Evolutionary conservation across 768 basidiomycete species (phyloP), one percentile per base, ranked within the genome.

Genomic region (Leucocoprinus sp.): DNA sequence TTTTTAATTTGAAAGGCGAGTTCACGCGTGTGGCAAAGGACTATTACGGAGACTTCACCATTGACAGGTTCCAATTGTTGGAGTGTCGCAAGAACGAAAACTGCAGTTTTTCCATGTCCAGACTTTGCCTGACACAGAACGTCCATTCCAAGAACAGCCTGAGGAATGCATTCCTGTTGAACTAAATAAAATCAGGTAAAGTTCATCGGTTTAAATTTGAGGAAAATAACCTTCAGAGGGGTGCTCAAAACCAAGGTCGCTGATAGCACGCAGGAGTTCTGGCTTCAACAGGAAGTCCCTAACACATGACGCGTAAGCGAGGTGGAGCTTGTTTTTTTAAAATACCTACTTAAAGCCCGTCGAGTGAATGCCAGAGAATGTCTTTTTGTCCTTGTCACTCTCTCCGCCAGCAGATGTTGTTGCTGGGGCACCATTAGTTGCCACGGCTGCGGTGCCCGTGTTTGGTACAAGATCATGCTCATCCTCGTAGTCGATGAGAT

Each of bases 1-100:
- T 99, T 99, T 76, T 95, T 93, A 69, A 99, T 99, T 72, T 99
- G 96, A 74, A 92, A 99, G 42, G 96, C 96, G 49, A 99, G 77
- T 73, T 99, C 96, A 57, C 96, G 90, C 22, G 96, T 99, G 72
- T 99, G 96, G 69, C 96, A 99, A 49, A 99, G 80, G 57, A 99
- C 93, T 59, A 99, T 75, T 54, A 97, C 95, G 41, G 92, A 90
- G 45, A 98, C 93, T 66, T 98, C 93, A 64, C 96, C 96, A 58
- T 95, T 87, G 50, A 96, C 90, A 39, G 96, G 95, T 63, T 99
- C 96, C 53, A 99, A 76, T 65, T 99, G 96, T 66, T 99, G 96
- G 37, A 99, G 78, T 18, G 92, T 95, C 29, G 96, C 93, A 53
- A 97, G 78, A 55, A 99, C 96, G 64, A 99, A 99, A 51, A 99